Percentiles rank a stretch among this genome's conserved stretches.
These are phyloP conservation scores for Coniochaeta ligniaria DNA, from an alignment of 2,329 filamentous ascomycete genomes.

Conservation along the genomic window DNA sequence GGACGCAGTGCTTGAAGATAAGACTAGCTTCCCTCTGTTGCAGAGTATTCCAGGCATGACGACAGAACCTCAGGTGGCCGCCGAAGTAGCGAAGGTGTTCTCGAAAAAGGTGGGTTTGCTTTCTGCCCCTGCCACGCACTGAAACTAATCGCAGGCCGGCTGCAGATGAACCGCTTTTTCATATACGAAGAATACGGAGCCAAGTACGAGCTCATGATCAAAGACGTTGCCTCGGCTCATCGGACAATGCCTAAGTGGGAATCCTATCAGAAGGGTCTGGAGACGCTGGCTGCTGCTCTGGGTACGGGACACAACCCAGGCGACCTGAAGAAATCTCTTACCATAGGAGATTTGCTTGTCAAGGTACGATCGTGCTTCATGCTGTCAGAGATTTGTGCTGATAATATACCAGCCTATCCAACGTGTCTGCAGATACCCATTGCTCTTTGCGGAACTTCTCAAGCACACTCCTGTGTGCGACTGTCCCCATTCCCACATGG, in stretches of 20 bases:
- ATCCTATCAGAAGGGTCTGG: constrained; percentile 76
- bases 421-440: constrained; percentile 81
- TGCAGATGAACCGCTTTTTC: constrained; percentile 72
- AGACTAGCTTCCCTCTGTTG: constrained; percentile 30
- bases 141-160: constrained; percentile 2
- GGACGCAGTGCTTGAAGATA: constrained; percentile 35
- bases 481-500: constrained; percentile 74
- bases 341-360: constrained; percentile 79
- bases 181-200: constrained; percentile 88
- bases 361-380: constrained; percentile 51
- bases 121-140: neutral
- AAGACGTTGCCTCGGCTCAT: constrained; percentile 65
- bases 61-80: constrained; percentile 51
- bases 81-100: constrained; percentile 55
- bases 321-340: constrained; percentile 66
- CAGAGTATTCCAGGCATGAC: constrained; percentile 42
- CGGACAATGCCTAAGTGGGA: constrained; percentile 67
- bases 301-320: constrained; percentile 57
- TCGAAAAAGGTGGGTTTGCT: constrained; percentile 39
- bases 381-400: neutral
- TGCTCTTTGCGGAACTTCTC: constrained; percentile 77
- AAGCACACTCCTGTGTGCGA: constrained; percentile 79
- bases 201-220: constrained; percentile 79
- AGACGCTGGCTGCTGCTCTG: constrained; percentile 70
- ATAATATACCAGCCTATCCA: constrained; percentile 73